These are phyloP conservation scores for Camelina laxa DNA, from an alignment of 345 rosid species.

Conservation along the genomic window DNA sequence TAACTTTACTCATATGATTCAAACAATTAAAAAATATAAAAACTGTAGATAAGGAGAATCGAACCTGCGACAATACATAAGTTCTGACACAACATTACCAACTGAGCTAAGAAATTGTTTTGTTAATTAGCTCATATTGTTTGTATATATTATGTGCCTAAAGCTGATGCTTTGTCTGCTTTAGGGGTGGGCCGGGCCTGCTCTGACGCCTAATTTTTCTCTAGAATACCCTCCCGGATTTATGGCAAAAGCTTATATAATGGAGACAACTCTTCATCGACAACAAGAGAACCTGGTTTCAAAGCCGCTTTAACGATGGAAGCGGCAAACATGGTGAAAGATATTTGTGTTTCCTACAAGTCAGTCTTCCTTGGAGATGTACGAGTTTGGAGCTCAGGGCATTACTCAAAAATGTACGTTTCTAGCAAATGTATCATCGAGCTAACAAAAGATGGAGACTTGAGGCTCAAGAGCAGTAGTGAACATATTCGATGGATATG, in stretches of 20 bases:
- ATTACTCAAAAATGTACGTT: slow-evolving; percentile 62
- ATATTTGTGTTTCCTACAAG: slow-evolving; percentile 69
- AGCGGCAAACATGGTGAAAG: slow-evolving; percentile 38
- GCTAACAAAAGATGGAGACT: slow-evolving; percentile 71
- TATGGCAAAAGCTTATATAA: slow-evolving; percentile 70
- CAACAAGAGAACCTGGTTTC: slow-evolving; percentile 52
- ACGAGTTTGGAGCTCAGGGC: slow-evolving; percentile 91
- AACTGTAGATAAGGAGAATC: no score
- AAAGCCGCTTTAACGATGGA: slow-evolving; percentile 70
- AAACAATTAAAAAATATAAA: no score
- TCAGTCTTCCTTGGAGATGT: slow-evolving; percentile 81
- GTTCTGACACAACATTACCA: no score
- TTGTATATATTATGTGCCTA: no score
- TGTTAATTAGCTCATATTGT: no score
- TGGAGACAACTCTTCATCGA: slow-evolving; percentile 46
- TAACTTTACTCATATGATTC: no score
- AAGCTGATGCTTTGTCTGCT: no score
- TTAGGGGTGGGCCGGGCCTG: no score
- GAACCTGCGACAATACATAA: no score
- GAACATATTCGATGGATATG: slow-evolving; percentile 75
- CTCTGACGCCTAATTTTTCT: no score
- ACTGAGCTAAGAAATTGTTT: no score
- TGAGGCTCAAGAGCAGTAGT: slow-evolving; percentile 61
- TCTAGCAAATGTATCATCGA: slow-evolving; percentile 63
- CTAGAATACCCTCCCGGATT: slow-evolving; percentile 52